A percentile compares a stretch with the other conserved stretches of the same genome.
phyloP scores from a whole-genome alignment of 495 filamentous ascomycete species.

The Penicillium ochrochloron region DNA sequence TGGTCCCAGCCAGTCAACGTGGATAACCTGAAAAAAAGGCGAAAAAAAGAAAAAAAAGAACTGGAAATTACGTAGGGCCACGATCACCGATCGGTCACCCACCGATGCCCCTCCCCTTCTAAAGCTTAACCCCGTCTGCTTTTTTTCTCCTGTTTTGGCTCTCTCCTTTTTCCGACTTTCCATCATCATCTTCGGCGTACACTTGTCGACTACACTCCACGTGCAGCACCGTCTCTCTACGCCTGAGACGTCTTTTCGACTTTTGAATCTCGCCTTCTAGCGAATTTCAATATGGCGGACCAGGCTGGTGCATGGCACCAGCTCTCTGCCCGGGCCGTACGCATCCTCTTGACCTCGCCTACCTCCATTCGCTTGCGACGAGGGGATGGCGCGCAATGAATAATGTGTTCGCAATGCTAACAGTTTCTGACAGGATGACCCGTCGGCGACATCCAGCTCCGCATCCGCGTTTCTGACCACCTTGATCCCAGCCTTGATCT shows the following conservation, averaged over 20 bases:
- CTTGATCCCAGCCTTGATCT: conserved; percentile 58
- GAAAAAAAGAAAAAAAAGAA: conserved; percentile 5
- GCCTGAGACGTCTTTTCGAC: conserved; percentile 10
- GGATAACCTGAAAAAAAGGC: background rate
- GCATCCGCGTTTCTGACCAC: conserved; percentile 68
- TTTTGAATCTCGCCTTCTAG: conserved; percentile 1
- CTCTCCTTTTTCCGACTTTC: conserved; percentile 5
- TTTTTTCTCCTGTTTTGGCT: conserved; percentile 14
- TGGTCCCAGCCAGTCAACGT: background rate
- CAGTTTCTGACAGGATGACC: conserved; percentile 22
- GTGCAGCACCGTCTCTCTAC: conserved; percentile 1
- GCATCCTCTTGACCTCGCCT: background rate
- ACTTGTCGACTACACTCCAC: background rate
- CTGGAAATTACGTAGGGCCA: conserved; percentile 27
- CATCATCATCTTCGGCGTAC: background rate
- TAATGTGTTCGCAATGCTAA: conserved; percentile 12
- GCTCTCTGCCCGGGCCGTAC: conserved; percentile 29
- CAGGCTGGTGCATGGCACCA: conserved; percentile 34
- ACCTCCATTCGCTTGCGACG: background rate
- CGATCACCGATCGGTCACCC: conserved; percentile 29
- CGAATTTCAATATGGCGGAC: conserved; percentile 34
- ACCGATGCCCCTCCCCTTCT: conserved; percentile 25
- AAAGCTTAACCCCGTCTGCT: conserved; percentile 28
- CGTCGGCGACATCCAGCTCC: conserved; percentile 43
- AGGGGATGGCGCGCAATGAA: background rate